A percentile compares a stretch with the other conserved stretches of the same genome.
Evolutionary conservation across 1,284 basidiomycete species (phyloP).

Genomic region (Trichosporon sp.): DNA sequence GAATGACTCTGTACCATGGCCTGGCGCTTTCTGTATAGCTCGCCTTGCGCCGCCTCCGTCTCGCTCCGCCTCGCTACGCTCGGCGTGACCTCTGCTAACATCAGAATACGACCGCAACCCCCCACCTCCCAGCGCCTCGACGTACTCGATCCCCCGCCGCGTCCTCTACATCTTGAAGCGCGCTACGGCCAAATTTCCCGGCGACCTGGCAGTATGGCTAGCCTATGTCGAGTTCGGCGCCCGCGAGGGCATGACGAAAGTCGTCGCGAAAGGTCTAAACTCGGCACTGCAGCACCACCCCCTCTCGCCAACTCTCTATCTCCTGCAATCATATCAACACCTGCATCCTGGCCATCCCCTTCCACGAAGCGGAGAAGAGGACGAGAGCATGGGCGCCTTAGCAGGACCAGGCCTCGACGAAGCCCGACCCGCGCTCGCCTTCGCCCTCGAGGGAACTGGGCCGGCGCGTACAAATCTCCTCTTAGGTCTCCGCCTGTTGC

Average conservation of each 20-base stretch:
- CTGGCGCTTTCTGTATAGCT: too few relatives aligned
- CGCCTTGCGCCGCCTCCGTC: too few relatives aligned
- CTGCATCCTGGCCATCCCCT: constrained; percentile 65
- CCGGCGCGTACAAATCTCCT: constrained; percentile 78
- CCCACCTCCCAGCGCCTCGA: constrained; percentile 63
- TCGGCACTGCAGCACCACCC: constrained; percentile 81
- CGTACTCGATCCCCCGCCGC: constrained; percentile 71
- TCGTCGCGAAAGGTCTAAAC: constrained; percentile 64
- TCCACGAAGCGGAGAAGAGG: constrained; percentile 39
- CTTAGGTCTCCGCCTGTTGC: constrained; percentile 73
- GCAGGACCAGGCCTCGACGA: background rate
- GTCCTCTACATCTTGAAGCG: constrained; percentile 88
- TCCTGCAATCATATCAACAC: constrained; percentile 80
- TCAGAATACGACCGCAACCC: constrained; percentile 41
- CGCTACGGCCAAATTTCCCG: constrained; percentile 80
- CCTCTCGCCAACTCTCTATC: constrained; percentile 69
- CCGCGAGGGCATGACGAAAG: constrained; percentile 68
- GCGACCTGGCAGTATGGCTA: constrained; percentile 78
- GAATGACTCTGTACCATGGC: too few relatives aligned
- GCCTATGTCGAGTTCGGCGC: constrained; percentile 82
- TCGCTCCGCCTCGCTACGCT: too few relatives aligned
- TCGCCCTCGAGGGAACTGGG: constrained; percentile 45
- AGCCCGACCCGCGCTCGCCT: constrained; percentile 21
- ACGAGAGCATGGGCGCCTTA: background rate
- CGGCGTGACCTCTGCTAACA: background rate